A percentile compares a stretch with the other conserved stretches of the same genome.
phyloP scores from a whole-genome alignment of 768 basidiomycete species.

The Russula earlei region DNA sequence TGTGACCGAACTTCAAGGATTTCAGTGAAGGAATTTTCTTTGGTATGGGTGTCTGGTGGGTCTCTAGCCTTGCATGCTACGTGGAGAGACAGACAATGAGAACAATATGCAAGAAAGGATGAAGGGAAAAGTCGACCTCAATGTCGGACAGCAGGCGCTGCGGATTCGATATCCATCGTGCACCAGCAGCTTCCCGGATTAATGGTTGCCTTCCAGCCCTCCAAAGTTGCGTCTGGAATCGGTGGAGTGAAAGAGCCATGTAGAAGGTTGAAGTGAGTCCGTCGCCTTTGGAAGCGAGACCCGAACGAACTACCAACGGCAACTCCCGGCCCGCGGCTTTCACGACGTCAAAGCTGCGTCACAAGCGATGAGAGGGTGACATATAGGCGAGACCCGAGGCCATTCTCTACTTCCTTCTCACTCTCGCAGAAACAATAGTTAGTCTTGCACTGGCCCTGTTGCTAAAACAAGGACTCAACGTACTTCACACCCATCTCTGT shows the following conservation, averaged over 20 bases:
- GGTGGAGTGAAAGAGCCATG: slow-evolving; percentile 14
- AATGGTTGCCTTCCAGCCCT: not conserved
- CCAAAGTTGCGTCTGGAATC: not conserved
- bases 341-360: too few species aligned
- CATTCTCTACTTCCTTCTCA: too few species aligned
- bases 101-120: not conserved
- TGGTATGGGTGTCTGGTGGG: slow-evolving; percentile 1
- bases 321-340: not conserved
- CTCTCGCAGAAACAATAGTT: too few species aligned
- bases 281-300: too few species aligned
- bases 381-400: too few species aligned
- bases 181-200: not conserved
- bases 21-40: slow-evolving; percentile 14
- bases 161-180: slow-evolving; percentile 10
- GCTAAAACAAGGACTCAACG: too few species aligned
- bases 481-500: too few species aligned
- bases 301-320: not conserved
- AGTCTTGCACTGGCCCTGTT: too few species aligned
- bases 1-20: slow-evolving; percentile 16
- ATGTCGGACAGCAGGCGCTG: slow-evolving; percentile 8
- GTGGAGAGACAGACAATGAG: not conserved
- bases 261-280: not conserved
- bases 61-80: slow-evolving; percentile 9
- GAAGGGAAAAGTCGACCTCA: not conserved
- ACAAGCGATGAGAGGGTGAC: too few species aligned